phyloP scores from a whole-genome alignment of 768 basidiomycete genomes.

The Mycena vulgaris region DNA sequence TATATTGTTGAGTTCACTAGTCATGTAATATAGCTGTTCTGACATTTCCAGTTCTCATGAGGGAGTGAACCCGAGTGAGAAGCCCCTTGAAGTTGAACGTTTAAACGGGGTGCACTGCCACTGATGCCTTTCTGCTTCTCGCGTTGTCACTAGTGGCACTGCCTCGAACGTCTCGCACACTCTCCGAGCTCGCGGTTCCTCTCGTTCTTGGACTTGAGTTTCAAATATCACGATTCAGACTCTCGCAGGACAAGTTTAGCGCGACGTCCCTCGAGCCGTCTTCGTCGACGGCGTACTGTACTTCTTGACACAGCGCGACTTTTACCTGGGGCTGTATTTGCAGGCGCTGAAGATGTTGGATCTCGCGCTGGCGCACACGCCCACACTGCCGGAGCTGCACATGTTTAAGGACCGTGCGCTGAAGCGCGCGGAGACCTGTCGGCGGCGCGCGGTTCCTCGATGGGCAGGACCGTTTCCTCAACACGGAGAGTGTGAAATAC shows the following conservation, averaged over 20 bases:
- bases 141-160: no score
- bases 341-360: conserved; percentile 76
- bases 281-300: conserved; percentile 67
- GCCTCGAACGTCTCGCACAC: no score
- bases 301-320: conserved; percentile 93
- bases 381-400: conserved; percentile 92
- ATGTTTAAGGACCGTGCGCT: conserved; percentile 86
- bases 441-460: conserved; percentile 90
- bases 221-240: no score
- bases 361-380: conserved; percentile 88
- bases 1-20: no score
- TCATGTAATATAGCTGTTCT: no score
- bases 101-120: no score
- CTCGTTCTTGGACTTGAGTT: no score
- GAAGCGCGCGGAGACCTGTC: conserved; percentile 88
- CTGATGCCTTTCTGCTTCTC: no score
- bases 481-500: conserved; percentile 95
- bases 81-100: no score
- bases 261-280: conserved; percentile 40
- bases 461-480: conserved; percentile 95
- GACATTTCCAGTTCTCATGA: no score
- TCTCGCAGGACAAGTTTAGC: conserved; percentile 54
- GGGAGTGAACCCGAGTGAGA: no score
- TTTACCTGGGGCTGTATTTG: conserved; percentile 67
- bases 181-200: no score